Percentiles rank a stretch among this genome's conserved stretches.
phyloP scores from a whole-genome alignment of 805 yeast genomes.

The Yamadazyma sp. region DNA sequence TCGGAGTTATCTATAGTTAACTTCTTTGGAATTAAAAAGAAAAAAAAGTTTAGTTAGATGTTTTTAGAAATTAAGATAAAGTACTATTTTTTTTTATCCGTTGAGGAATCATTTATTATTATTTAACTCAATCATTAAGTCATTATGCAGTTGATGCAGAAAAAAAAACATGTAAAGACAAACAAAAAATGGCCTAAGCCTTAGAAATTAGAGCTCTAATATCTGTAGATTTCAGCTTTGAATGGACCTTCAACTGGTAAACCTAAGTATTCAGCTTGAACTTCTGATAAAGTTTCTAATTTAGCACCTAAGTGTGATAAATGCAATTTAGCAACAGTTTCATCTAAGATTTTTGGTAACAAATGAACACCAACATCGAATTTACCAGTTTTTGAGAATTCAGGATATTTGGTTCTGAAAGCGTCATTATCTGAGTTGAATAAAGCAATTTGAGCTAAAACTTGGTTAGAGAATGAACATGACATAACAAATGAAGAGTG shows the following conservation, averaged over 20 bases:
- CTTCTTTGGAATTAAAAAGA: not conserved
- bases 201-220: slow-evolving; percentile 43
- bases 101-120: slow-evolving; percentile 17
- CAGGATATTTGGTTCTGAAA: slow-evolving; percentile 79
- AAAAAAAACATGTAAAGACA: slow-evolving; percentile 23
- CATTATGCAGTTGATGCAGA: slow-evolving; percentile 47
- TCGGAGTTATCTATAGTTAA: not conserved
- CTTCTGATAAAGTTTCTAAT: slow-evolving; percentile 70
- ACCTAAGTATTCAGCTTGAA: slow-evolving; percentile 92
- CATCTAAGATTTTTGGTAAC: slow-evolving; percentile 97
- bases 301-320: slow-evolving; percentile 90
- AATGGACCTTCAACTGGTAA: slow-evolving; percentile 91
- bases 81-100: slow-evolving; percentile 11
- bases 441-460: slow-evolving; percentile 96
- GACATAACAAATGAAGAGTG: slow-evolving; percentile 99
- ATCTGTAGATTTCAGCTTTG: slow-evolving; percentile 98
- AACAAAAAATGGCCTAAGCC: slow-evolving; percentile 10
- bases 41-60: not conserved
- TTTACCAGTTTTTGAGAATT: slow-evolving; percentile 90
- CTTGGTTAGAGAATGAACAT: slow-evolving; percentile 99
- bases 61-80: not conserved
- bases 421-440: slow-evolving; percentile 81
- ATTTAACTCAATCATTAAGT: slow-evolving; percentile 7
- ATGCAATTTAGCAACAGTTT: slow-evolving; percentile 97
- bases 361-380: slow-evolving; percentile 91